These are phyloP conservation scores for Takashimella koratensis DNA, from an alignment of 1,284 basidiomycete species.

Conservation along the genomic window DNA sequence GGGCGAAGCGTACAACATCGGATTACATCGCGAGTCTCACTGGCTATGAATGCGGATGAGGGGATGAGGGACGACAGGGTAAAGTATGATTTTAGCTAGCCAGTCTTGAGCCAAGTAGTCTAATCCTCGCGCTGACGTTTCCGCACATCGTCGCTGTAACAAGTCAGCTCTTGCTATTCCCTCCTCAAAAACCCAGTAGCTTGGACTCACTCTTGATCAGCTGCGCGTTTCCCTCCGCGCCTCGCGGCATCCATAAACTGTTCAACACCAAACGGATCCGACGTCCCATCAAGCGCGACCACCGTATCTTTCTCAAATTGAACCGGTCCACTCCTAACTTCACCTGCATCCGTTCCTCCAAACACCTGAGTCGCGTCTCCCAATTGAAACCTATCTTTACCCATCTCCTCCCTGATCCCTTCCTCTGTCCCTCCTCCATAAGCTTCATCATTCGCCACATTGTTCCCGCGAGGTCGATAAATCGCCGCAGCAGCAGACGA, in stretches of 20 bases:
- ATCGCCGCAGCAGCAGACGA: constrained; percentile 95
- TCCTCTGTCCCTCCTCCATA: constrained; percentile 93
- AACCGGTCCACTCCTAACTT: constrained; percentile 86
- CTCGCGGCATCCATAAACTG: constrained; percentile 97
- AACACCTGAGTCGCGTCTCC: constrained; percentile 81
- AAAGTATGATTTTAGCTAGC: no score
- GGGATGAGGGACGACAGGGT: no score
- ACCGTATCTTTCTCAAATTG: constrained; percentile 96
- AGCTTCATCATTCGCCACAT: constrained; percentile 78
- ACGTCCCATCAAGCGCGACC: constrained; percentile 34
- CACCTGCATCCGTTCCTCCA: constrained; percentile 61
- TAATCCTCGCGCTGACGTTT: constrained; percentile 22
- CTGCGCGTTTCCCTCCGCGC: constrained; percentile 81
- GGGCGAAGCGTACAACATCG: no score
- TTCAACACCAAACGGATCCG: constrained; percentile 96
- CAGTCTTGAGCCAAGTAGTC: constrained; percentile 1
- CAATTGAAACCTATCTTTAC: constrained; percentile 90
- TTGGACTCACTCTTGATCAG: constrained; percentile 28
- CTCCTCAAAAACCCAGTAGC: neutral
- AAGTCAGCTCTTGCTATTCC: constrained; percentile 3
- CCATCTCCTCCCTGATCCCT: constrained; percentile 81
- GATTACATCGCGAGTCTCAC: no score
- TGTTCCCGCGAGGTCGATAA: constrained; percentile 80
- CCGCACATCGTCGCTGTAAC: constrained; percentile 12
- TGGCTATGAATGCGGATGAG: no score